Evolutionary conservation across 441 rosid species (phyloP).

Genomic region (Populus hybrid): DNA sequence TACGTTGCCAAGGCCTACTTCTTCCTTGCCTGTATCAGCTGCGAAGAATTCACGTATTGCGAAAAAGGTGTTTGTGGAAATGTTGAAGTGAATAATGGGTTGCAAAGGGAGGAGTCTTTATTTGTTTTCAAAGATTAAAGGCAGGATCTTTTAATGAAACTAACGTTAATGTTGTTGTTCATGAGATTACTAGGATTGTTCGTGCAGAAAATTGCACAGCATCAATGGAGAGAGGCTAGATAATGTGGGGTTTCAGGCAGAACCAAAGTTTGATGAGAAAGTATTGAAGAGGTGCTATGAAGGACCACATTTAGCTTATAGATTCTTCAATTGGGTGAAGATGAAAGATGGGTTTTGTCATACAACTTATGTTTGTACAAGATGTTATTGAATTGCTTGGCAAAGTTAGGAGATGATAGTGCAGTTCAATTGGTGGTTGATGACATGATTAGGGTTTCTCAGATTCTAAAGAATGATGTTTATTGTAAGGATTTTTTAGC

Average conservation of each 20-base stretch:
- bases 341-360: constrained; percentile 42
- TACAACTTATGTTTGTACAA: constrained; percentile 44
- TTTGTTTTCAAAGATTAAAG: constrained; percentile 13
- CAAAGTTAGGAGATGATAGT: constrained; percentile 43
- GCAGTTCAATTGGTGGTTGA: constrained; percentile 50
- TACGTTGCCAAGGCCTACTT: too few relatives aligned
- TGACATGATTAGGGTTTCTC: constrained; percentile 51
- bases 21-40: too few relatives aligned
- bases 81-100: constrained; percentile 22
- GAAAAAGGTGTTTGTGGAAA: constrained; percentile 54
- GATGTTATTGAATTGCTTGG: constrained; percentile 47
- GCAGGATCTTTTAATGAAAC: constrained; percentile 17
- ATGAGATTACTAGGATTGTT: constrained; percentile 47
- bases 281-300: constrained; percentile 73
- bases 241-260: constrained; percentile 37
- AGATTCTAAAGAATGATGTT: constrained; percentile 48
- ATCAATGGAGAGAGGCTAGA: constrained; percentile 64
- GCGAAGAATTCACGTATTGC: too few relatives aligned
- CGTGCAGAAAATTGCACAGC: constrained; percentile 34
- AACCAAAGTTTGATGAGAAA: constrained; percentile 34
- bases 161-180: constrained; percentile 50
- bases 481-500: constrained; percentile 1
- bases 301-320: constrained; percentile 66
- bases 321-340: constrained; percentile 70
- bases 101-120: constrained; percentile 2